These are phyloP conservation scores for Agastache rugosa DNA, from an alignment of 257 asterid species.

Conservation along the genomic window DNA sequence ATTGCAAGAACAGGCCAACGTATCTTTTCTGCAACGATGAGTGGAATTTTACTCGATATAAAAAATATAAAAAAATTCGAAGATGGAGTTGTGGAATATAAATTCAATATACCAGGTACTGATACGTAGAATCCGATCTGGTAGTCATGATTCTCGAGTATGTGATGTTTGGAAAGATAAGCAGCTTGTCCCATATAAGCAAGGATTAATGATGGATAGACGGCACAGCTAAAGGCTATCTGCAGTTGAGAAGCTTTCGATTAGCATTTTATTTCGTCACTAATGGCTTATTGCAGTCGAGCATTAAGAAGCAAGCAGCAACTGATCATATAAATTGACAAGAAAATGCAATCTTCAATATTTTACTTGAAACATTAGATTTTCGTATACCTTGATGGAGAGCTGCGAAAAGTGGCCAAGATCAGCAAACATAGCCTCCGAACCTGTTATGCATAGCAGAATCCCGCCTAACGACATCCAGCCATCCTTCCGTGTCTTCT, in stretches of 20 bases:
- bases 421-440: slow-evolving; percentile 98
- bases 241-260: slow-evolving; percentile 42
- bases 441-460: slow-evolving; percentile 89
- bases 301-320: neutral
- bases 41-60: neutral
- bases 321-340: neutral
- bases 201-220: slow-evolving; percentile 89
- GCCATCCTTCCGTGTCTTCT: slow-evolving; percentile 78
- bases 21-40: slow-evolving; percentile 56
- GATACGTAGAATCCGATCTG: slow-evolving; percentile 88
- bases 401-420: slow-evolving; percentile 96
- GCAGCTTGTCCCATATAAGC: slow-evolving; percentile 99
- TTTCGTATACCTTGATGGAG: slow-evolving; percentile 61
- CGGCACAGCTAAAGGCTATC: slow-evolving; percentile 89
- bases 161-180: slow-evolving; percentile 88
- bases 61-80: too few species aligned
- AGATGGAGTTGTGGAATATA: slow-evolving; percentile 7
- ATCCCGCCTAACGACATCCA: slow-evolving; percentile 99
- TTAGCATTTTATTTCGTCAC: slow-evolving; percentile 19
- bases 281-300: neutral
- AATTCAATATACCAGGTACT: slow-evolving; percentile 70
- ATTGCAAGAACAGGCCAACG: slow-evolving; percentile 94
- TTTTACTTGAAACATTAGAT: neutral
- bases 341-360: neutral
- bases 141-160: slow-evolving; percentile 61